Conservation (phyloP, 1,284 basidiomycete species). For the Fomes fomentarius region DNA sequence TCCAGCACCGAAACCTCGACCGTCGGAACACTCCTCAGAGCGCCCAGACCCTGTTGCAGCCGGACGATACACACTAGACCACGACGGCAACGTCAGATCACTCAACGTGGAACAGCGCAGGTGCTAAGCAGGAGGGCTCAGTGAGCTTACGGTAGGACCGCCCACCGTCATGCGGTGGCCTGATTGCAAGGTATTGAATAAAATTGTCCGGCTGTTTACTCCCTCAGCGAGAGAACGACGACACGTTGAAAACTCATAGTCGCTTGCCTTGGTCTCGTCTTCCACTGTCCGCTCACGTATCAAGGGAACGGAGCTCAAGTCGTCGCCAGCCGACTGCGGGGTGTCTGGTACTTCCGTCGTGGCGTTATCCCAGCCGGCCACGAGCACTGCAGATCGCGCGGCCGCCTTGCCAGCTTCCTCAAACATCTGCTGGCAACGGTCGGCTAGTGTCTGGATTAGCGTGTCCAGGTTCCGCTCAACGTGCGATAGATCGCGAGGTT, state of each 20-base stretch:
- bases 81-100: constrained; percentile 15
- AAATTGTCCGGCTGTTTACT: constrained; percentile 28
- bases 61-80: constrained; percentile 30
- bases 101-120: constrained; percentile 17
- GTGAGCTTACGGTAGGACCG: constrained; percentile 25
- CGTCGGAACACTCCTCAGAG: constrained; percentile 15
- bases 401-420: constrained; percentile 62
- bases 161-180: constrained; percentile 26
- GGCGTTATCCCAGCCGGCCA: constrained; percentile 15
- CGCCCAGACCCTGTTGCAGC: constrained; percentile 25
- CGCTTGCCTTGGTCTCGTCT: constrained; percentile 50
- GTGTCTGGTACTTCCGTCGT: constrained; percentile 6
- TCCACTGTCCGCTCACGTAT: constrained; percentile 57
- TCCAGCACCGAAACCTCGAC: constrained; percentile 27
- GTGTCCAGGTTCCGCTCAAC: constrained; percentile 73
- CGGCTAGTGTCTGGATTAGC: constrained; percentile 63
- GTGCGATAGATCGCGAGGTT: constrained; percentile 52
- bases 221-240: constrained; percentile 15
- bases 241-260: constrained; percentile 23
- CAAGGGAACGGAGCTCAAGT: constrained; percentile 16
- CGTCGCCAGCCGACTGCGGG: constrained; percentile 10
- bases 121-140: constrained; percentile 6
- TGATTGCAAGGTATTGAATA: constrained; percentile 30
- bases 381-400: constrained; percentile 58
- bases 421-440: constrained; percentile 64